These are phyloP conservation scores for Ganoderma sinense DNA, from an alignment of 1,284 basidiomycete genomes.

Conservation along the genomic window DNA sequence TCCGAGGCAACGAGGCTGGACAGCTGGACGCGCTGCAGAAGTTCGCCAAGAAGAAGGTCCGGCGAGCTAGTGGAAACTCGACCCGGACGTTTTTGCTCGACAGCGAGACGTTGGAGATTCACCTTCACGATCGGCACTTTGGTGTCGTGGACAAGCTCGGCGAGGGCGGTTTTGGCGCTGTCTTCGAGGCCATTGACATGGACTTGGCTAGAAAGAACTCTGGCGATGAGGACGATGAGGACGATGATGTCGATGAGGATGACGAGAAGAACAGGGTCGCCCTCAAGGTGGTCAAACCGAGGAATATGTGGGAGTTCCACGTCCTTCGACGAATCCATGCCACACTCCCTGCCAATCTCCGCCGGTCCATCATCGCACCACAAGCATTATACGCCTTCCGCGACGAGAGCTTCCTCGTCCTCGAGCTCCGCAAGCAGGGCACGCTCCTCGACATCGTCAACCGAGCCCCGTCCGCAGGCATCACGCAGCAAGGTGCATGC, in stretches of 20 bases:
- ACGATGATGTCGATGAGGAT: conserved; percentile 64
- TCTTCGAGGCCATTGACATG: conserved; percentile 84
- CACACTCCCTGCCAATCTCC: conserved; percentile 62
- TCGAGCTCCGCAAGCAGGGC: conserved; percentile 92
- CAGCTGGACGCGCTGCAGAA: conserved; percentile 75
- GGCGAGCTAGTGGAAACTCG: conserved; percentile 57
- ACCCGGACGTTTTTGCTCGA: conserved; percentile 48
- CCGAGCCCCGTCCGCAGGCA: conserved; percentile 71
- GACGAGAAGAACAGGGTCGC: conserved; percentile 77
- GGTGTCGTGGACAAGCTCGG: conserved; percentile 89
- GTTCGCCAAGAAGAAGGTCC: conserved; percentile 61
- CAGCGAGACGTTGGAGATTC: conserved; percentile 52
- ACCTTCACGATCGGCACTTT: conserved; percentile 69
- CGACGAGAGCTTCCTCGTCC: conserved; percentile 91
- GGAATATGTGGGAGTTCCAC: conserved; percentile 94
- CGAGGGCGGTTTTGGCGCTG: conserved; percentile 96
- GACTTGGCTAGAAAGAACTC: conserved; percentile 39
- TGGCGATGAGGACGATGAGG: conserved; percentile 49
- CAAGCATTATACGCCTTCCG: conserved; percentile 82
- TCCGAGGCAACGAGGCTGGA: conserved; percentile 58
- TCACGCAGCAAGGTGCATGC: conserved; percentile 81
- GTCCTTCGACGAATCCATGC: conserved; percentile 83
- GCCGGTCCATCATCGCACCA: conserved; percentile 75
- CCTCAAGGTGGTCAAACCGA: conserved; percentile 92
- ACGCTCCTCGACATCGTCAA: conserved; percentile 95